These are phyloP conservation scores for Metschnikowia dekortorum DNA, from an alignment of 805 yeast genomes.

Conservation along the genomic window DNA sequence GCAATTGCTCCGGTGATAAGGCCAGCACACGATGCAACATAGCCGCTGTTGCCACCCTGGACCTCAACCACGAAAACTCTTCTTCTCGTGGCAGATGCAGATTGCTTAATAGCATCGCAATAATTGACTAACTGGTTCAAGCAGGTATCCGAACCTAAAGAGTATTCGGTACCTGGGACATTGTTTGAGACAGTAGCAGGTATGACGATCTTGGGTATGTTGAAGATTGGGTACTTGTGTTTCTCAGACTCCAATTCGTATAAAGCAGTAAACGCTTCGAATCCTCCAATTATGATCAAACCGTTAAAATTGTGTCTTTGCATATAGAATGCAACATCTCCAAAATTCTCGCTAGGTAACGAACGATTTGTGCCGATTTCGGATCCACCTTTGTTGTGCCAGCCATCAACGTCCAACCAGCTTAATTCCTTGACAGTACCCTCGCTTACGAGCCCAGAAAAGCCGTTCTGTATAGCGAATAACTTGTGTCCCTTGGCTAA, in stretches of 20 bases:
- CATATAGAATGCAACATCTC: conserved; percentile 88
- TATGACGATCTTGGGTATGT: conserved; percentile 88
- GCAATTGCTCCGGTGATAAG: conserved; percentile 89
- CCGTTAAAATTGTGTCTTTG: conserved; percentile 89
- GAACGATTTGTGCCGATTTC: conserved; percentile 78
- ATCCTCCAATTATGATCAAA: conserved; percentile 88
- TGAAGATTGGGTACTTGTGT: conserved; percentile 76
- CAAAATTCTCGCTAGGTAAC: conserved; percentile 38
- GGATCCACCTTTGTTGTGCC: conserved; percentile 75
- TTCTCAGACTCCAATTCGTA: conserved; percentile 79
- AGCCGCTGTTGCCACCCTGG: conserved; percentile 97
- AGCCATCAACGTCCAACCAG: conserved; percentile 69
- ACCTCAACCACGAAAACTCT: conserved; percentile 96
- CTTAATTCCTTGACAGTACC: conserved; percentile 55
- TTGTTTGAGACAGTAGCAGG: conserved; percentile 97
- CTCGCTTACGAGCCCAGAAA: conserved; percentile 62
- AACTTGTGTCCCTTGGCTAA: conserved; percentile 71
- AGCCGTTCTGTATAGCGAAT: conserved; percentile 71
- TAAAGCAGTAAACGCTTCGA: conserved; percentile 89
- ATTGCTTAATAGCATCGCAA: conserved; percentile 92
- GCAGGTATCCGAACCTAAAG: conserved; percentile 94
- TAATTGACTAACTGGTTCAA: conserved; percentile 84
- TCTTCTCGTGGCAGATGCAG: conserved; percentile 91
- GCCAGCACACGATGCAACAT: conserved; percentile 80
- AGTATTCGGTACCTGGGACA: conserved; percentile 98